Evolutionary conservation across 441 rosid species (phyloP).

Genomic region (Corymbia calophylla): DNA sequence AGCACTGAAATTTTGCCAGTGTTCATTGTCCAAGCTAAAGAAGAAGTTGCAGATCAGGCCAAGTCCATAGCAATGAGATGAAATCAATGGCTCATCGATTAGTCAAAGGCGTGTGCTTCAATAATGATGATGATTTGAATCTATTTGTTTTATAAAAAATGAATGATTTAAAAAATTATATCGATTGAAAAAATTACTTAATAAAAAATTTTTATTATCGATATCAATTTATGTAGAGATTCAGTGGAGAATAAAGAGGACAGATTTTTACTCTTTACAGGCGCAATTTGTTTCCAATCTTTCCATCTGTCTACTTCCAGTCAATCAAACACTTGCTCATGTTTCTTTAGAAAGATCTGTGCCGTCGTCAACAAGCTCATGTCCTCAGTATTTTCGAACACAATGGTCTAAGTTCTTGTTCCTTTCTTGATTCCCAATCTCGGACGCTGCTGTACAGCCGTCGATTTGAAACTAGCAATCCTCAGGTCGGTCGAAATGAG

Average conservation of each 20-base stretch:
- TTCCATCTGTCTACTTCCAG: not conserved
- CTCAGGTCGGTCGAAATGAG: not conserved
- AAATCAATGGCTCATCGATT: not conserved
- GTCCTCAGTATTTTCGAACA: not conserved
- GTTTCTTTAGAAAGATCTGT: not conserved
- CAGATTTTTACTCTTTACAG: not conserved
- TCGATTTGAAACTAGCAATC: not conserved
- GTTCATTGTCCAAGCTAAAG: not conserved
- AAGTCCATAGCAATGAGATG: not conserved
- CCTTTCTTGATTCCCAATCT: not conserved
- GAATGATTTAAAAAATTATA: not conserved
- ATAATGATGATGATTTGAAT: not conserved
- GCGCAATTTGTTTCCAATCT: not conserved
- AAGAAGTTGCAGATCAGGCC: not conserved
- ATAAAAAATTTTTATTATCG: not conserved
- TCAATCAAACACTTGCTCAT: not conserved
- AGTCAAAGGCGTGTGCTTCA: not conserved
- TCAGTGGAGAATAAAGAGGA: not conserved
- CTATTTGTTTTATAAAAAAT: not conserved
- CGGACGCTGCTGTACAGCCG: not conserved
- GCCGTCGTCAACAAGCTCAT: not conserved
- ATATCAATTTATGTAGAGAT: not conserved
- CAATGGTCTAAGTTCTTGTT: not conserved
- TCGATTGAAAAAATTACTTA: fast-evolving
- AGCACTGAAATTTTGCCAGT: not conserved